These are phyloP conservation scores for Kwoniella heveanensis DNA, from an alignment of 768 basidiomycete species.

Conservation along the genomic window DNA sequence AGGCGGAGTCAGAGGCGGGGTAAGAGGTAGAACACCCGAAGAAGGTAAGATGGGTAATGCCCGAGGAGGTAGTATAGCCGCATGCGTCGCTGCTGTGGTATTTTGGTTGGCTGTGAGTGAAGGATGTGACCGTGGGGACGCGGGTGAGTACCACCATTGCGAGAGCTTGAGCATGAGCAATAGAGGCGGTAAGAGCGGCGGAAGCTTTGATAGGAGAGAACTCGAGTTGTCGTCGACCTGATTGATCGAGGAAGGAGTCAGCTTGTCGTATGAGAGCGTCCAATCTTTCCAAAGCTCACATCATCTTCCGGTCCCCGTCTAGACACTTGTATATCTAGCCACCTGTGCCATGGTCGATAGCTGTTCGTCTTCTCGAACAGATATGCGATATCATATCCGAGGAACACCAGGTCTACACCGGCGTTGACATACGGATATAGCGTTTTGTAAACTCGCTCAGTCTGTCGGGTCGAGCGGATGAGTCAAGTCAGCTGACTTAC, in stretches of 20 bases:
- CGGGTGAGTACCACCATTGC: conserved; percentile 99
- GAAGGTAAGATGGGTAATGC: conserved; percentile 72
- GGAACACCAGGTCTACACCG: conserved; percentile 75
- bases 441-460: conserved; percentile 64
- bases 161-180: conserved; percentile 62
- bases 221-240: neutral
- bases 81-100: conserved; percentile 51
- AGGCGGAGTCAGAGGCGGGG: conserved; percentile 29
- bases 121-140: conserved; percentile 74
- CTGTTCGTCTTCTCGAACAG: conserved; percentile 82
- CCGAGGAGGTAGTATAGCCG: conserved; percentile 73
- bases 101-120: conserved; percentile 57
- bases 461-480: conserved; percentile 7
- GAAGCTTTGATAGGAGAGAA: conserved; percentile 26
- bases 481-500: no score
- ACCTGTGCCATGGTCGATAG: conserved; percentile 88
- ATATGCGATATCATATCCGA: conserved; percentile 83
- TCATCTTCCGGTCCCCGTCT: conserved; percentile 56
- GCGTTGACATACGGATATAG: conserved; percentile 82
- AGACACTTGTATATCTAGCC: conserved; percentile 80
- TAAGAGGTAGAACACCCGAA: conserved; percentile 28
- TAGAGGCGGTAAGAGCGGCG: conserved; percentile 20
- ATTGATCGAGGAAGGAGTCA: neutral
- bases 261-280: neutral
- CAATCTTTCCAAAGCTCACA: conserved; percentile 7